Percentiles rank a stretch among this genome's conserved stretches.
Evolutionary conservation across 495 filamentous ascomycete species (phyloP).

Genomic region (Cenococcum geophilum): DNA sequence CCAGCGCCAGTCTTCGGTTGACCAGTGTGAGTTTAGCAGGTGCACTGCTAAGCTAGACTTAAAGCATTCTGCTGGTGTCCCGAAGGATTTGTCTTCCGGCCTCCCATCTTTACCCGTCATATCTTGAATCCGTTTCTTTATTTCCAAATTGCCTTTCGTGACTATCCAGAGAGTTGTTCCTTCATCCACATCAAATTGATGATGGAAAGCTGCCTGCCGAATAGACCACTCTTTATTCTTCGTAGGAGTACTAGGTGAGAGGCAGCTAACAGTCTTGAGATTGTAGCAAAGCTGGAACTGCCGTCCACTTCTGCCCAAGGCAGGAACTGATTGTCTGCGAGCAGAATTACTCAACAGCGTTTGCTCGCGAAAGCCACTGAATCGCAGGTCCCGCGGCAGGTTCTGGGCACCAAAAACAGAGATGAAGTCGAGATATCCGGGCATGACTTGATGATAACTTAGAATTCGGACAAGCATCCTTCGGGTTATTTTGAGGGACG

Average conservation of each 20-base stretch:
- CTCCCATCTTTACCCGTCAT: constrained; percentile 33
- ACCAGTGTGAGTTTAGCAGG: constrained; percentile 39
- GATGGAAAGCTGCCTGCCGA: constrained; percentile 40
- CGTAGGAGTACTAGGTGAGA: constrained; percentile 14
- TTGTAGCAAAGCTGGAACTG: constrained; percentile 45
- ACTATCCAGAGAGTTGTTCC: constrained; percentile 29
- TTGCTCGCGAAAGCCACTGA: constrained; percentile 34
- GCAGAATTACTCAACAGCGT: constrained; percentile 15
- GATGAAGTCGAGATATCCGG: constrained; percentile 42
- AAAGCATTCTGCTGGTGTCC: constrained; percentile 12
- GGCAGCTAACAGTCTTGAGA: constrained; percentile 38
- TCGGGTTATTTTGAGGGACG: constrained; percentile 17
- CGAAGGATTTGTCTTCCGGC: constrained; percentile 25
- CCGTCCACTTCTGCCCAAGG: constrained; percentile 40
- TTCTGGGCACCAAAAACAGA: constrained; percentile 41
- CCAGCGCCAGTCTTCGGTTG: constrained; percentile 41
- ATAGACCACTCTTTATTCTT: constrained; percentile 40
- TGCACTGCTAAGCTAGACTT: constrained; percentile 22
- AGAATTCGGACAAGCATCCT: constrained; percentile 36
- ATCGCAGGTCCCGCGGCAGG: constrained; percentile 34
- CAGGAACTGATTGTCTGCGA: constrained; percentile 30
- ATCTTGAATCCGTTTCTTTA: constrained; percentile 36
- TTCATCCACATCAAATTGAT: constrained; percentile 43
- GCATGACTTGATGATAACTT: constrained; percentile 45
- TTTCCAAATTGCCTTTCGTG: constrained; percentile 27